A percentile compares a stretch with the other conserved stretches of the same genome.
phyloP scores from a whole-genome alignment of 164 flowering plant genomes.

The Saururus chinensis region DNA sequence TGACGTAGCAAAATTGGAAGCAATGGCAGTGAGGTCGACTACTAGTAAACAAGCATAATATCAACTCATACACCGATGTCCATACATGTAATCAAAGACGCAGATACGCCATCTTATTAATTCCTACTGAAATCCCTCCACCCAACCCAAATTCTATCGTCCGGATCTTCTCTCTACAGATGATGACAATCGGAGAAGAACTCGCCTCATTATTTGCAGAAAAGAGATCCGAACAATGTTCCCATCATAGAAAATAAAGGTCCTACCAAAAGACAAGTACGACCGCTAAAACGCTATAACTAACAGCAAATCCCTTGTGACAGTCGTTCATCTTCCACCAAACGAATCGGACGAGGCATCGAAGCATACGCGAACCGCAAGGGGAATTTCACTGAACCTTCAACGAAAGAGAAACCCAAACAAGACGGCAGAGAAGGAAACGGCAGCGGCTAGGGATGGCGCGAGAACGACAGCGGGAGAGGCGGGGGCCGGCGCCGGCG shows the following conservation, averaged over 20 bases:
- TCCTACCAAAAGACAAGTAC: neutral
- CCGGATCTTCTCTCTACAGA: neutral
- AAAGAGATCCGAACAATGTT: neutral
- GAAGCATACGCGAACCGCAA: neutral
- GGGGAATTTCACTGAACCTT: neutral
- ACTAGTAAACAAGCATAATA: too few relatives aligned
- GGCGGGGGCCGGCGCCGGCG: neutral
- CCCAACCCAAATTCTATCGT: conserved; percentile 1
- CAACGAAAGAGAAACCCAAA: neutral
- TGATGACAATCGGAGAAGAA: too few relatives aligned
- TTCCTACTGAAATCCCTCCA: too few relatives aligned
- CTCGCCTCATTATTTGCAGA: neutral
- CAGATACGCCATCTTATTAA: too few relatives aligned
- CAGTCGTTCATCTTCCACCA: neutral
- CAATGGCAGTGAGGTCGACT: too few relatives aligned
- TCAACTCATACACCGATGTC: too few relatives aligned
- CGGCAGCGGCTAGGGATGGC: neutral
- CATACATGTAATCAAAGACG: too few relatives aligned
- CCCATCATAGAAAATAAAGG: neutral
- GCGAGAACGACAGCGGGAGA: neutral
- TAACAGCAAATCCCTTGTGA: neutral
- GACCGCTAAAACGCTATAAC: neutral
- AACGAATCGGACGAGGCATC: neutral
- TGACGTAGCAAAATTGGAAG: too few relatives aligned
- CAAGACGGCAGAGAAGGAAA: conserved; percentile 1